These are phyloP conservation scores for Hygrocybe punicea DNA, from an alignment of 768 basidiomycete genomes.

Conservation along the genomic window DNA sequence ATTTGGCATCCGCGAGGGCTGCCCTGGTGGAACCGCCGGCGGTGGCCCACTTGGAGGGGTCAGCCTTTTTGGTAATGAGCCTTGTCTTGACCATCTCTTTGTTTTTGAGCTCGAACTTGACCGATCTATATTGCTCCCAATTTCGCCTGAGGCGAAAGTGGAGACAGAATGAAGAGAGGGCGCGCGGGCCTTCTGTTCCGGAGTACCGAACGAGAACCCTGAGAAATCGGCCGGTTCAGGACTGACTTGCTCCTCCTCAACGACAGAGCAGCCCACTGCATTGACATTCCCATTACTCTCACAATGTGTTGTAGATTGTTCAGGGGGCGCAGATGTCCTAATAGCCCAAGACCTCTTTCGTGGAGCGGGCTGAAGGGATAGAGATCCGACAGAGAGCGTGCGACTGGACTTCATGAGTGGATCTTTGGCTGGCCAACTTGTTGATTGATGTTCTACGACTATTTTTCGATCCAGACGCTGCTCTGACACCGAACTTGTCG, in stretches of 20 bases:
- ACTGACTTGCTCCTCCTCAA: conserved; percentile 9
- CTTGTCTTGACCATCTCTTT: conserved; percentile 56
- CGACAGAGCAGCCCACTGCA: conserved; percentile 14
- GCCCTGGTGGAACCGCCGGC: conserved; percentile 40
- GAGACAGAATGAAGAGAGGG: conserved; percentile 47
- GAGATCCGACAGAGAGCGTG: conserved; percentile 30
- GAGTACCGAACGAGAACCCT: conserved; percentile 35
- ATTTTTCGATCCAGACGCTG: conserved; percentile 39
- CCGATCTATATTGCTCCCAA: conserved; percentile 31
- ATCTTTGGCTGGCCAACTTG: conserved; percentile 27
- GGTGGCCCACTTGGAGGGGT: conserved; percentile 62
- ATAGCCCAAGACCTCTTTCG: conserved; percentile 42
- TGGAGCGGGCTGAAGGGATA: conserved; percentile 48
- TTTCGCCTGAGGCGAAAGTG: conserved; percentile 43
- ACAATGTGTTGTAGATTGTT: conserved; percentile 17
- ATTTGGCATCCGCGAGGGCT: conserved; percentile 25
- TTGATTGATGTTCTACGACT: conserved; percentile 21
- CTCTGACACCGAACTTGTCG: conserved; percentile 18
- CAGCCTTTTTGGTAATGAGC: conserved; percentile 45
- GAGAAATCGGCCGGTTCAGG: conserved; percentile 22
- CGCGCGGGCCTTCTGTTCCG: conserved; percentile 39
- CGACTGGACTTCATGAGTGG: conserved; percentile 30
- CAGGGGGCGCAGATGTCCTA: conserved; percentile 15
- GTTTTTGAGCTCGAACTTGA: conserved; percentile 39
- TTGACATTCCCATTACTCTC: conserved; percentile 20